Evolutionary conservation across 2,329 filamentous ascomycete genomes (phyloP).

Genomic region (Periconia macrospinosa): DNA sequence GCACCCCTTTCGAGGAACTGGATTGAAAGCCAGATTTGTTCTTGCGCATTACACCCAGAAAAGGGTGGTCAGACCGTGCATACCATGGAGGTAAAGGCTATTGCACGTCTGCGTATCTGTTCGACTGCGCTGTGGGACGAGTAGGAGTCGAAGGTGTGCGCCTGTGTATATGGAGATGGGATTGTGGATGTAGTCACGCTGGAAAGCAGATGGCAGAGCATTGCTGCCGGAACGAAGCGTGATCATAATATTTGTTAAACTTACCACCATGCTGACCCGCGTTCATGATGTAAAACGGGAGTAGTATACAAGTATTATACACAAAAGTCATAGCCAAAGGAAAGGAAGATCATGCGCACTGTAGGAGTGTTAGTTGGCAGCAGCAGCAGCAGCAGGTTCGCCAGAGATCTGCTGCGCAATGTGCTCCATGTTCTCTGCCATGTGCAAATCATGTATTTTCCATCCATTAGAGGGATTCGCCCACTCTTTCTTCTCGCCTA

Average conservation of each 20-base stretch:
- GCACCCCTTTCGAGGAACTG: conserved; percentile 4
- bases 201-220: conserved; percentile 4
- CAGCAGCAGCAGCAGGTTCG: conserved; percentile 14
- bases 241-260: background rate
- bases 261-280: conserved; percentile 5
- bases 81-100: conserved; percentile 19
- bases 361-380: conserved; percentile 7
- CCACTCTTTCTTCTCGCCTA: conserved; percentile 84
- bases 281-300: conserved; percentile 21
- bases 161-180: conserved; percentile 2
- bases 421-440: conserved; percentile 46
- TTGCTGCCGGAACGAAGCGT: background rate
- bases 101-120: conserved; percentile 34
- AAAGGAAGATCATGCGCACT: background rate
- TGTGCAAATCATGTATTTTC: conserved; percentile 74
- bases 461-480: conserved; percentile 65
- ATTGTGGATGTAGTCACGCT: too few relatives aligned
- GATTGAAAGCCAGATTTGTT: conserved; percentile 20
- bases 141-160: conserved; percentile 7
- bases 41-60: conserved; percentile 21
- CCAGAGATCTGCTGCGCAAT: conserved; percentile 23
- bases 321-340: conserved; percentile 10
- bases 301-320: conserved; percentile 23
- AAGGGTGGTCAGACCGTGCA: conserved; percentile 20
- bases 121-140: conserved; percentile 27